Evolutionary conservation across 768 basidiomycete species (phyloP).

Genomic region (Hirschioporus abietinus): DNA sequence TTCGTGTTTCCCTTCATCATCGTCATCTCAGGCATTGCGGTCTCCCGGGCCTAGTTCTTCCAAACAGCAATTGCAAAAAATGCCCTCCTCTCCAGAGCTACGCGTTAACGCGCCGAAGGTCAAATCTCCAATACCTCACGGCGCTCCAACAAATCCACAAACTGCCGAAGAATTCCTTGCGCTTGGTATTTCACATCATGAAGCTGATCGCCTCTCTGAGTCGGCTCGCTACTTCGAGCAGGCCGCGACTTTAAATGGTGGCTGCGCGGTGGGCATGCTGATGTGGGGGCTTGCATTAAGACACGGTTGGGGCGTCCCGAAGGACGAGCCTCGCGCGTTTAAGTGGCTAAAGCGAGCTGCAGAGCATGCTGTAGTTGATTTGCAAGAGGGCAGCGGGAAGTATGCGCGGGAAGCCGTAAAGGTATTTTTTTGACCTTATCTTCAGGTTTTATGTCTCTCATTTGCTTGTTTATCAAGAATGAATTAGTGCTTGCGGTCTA

Average conservation of each 20-base stretch:
- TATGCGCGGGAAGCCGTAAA: conserved; percentile 53
- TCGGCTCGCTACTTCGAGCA: conserved; percentile 72
- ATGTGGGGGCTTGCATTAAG: conserved; percentile 86
- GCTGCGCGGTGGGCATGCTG: conserved; percentile 85
- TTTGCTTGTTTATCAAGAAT: conserved; percentile 32
- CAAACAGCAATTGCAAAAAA: conserved; percentile 8
- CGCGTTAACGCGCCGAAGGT: not conserved
- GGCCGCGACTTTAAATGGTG: conserved; percentile 67
- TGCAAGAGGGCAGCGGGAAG: conserved; percentile 50
- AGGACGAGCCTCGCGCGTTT: conserved; percentile 76
- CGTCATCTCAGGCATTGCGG: conserved; percentile 7
- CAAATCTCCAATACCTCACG: conserved; percentile 1
- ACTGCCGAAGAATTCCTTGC: conserved; percentile 68
- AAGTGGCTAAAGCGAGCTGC: conserved; percentile 81
- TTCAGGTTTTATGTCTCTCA: not conserved
- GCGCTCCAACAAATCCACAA: conserved; percentile 12
- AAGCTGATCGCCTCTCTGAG: conserved; percentile 63
- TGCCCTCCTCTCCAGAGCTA: conserved; percentile 2
- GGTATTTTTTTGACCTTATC: conserved; percentile 26
- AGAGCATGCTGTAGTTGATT: conserved; percentile 70
- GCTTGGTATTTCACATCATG: conserved; percentile 73
- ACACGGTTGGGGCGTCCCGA: conserved; percentile 83
- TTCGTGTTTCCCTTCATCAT: conserved; percentile 9
- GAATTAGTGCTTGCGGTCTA: conserved; percentile 87
- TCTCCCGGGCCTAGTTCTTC: conserved; percentile 6